phyloP scores from a whole-genome alignment of 495 filamentous ascomycete genomes.

The Delitschia confertaspora region DNA sequence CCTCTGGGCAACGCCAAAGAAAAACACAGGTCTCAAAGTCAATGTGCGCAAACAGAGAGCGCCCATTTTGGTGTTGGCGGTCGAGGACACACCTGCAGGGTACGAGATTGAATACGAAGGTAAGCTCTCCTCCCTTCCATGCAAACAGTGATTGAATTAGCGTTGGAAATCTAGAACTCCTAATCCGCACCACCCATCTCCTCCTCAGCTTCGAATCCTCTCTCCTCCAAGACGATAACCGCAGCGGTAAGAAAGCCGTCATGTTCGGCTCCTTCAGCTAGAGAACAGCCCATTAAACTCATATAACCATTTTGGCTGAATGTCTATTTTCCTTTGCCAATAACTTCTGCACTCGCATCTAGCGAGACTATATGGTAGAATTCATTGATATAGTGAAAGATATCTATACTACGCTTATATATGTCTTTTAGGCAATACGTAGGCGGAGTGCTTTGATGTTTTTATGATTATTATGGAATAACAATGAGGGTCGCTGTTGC shows the following conservation, averaged over 20 bases:
- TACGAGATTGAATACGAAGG: constrained; percentile 37
- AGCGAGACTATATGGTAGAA: no score
- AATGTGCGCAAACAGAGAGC: constrained; percentile 21
- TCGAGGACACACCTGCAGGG: constrained; percentile 33
- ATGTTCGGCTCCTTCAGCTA: constrained; percentile 34
- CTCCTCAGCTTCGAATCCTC: constrained; percentile 33
- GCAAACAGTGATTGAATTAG: constrained; percentile 2
- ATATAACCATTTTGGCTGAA: not conserved
- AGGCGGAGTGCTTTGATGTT: no score
- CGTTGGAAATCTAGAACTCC: constrained; percentile 32
- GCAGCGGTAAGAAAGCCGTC: constrained; percentile 34
- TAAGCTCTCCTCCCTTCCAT: constrained; percentile 12
- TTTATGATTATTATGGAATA: no score
- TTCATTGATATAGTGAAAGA: no score
- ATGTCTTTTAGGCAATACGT: no score
- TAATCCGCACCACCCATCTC: constrained; percentile 36
- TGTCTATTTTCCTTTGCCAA: not conserved
- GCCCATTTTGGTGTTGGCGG: constrained; percentile 28
- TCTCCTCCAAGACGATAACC: constrained; percentile 26
- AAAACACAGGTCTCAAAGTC: no score
- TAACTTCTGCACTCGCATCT: no score
- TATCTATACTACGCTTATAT: no score
- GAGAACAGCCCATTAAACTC: not conserved
- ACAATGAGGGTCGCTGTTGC: no score
- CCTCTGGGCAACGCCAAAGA: constrained; percentile 35